Percentiles rank a stretch among this genome's conserved stretches.
These are phyloP conservation scores for Austroboletus festivus DNA, from an alignment of 768 basidiomycete species.

Conservation along the genomic window DNA sequence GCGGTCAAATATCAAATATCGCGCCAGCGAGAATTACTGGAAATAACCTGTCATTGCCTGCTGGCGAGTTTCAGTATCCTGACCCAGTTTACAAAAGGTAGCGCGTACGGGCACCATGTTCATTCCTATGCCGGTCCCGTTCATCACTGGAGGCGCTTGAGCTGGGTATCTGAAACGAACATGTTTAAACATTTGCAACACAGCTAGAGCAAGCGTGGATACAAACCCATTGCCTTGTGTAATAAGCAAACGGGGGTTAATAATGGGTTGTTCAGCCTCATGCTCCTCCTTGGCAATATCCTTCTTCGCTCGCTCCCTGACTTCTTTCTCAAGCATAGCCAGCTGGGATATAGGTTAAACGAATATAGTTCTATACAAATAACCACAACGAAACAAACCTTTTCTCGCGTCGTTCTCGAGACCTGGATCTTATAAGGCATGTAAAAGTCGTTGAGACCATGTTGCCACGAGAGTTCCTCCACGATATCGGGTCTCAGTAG, in stretches of 20 bases:
- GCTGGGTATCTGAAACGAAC: constrained; percentile 51
- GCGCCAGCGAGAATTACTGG: constrained; percentile 24
- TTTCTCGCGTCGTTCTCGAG: constrained; percentile 74
- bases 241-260: constrained; percentile 73
- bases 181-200: constrained; percentile 6
- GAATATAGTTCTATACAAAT: constrained; percentile 7
- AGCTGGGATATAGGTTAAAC: constrained; percentile 41
- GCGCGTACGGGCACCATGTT: constrained; percentile 60
- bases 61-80: constrained; percentile 5
- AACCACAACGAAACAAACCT: constrained; percentile 40
- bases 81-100: neutral
- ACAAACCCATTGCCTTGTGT: constrained; percentile 69
- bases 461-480: constrained; percentile 94
- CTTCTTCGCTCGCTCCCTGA: constrained; percentile 84
- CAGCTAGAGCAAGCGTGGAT: neutral
- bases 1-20: constrained; percentile 1
- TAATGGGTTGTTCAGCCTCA: constrained; percentile 82
- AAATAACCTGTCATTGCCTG: constrained; percentile 67
- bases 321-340: constrained; percentile 79
- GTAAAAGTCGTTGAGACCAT: constrained; percentile 94
- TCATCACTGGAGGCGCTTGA: constrained; percentile 58
- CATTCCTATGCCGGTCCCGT: constrained; percentile 46
- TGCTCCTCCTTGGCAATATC: constrained; percentile 86
- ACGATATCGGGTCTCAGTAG: constrained; percentile 90
- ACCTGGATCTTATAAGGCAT: constrained; percentile 95